Percentiles rank a stretch among this genome's conserved stretches.
Conservation (phyloP, 1,284 basidiomycete genomes). For the Ustilago hordei region DNA sequence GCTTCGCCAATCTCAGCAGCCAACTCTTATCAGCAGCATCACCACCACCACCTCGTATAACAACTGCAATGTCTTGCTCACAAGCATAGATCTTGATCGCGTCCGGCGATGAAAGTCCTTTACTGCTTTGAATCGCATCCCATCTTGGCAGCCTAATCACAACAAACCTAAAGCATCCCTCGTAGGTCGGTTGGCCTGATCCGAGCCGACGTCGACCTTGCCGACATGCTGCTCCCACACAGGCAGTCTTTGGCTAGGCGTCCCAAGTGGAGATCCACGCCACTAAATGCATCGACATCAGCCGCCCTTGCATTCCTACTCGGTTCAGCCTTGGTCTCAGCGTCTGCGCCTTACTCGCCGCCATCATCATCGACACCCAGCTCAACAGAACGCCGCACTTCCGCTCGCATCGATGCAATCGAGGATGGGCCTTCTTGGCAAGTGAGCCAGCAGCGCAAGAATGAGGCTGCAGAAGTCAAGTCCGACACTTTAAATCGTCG, state of each 20-base stretch:
- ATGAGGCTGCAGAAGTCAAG: background rate
- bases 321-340: conserved; percentile 4
- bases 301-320: conserved; percentile 12
- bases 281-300: background rate
- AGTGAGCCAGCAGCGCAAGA: background rate
- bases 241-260: conserved; percentile 5
- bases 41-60: background rate
- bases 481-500: conserved; percentile 30
- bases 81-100: conserved; percentile 26
- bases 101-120: conserved; percentile 9
- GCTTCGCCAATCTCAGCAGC: background rate
- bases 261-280: background rate
- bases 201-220: background rate
- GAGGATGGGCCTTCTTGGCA: background rate
- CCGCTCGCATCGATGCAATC: background rate
- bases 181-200: background rate
- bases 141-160: background rate
- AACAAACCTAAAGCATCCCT: background rate
- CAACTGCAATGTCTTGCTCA: conserved; percentile 27
- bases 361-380: background rate
- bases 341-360: background rate
- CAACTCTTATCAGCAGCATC: background rate
- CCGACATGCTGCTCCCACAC: background rate
- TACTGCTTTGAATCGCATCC: background rate
- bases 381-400: background rate